Base-by-base conservation (phyloP, 2,329 filamentous ascomycete genomes). In the Alternaria brassicicola region DNA sequence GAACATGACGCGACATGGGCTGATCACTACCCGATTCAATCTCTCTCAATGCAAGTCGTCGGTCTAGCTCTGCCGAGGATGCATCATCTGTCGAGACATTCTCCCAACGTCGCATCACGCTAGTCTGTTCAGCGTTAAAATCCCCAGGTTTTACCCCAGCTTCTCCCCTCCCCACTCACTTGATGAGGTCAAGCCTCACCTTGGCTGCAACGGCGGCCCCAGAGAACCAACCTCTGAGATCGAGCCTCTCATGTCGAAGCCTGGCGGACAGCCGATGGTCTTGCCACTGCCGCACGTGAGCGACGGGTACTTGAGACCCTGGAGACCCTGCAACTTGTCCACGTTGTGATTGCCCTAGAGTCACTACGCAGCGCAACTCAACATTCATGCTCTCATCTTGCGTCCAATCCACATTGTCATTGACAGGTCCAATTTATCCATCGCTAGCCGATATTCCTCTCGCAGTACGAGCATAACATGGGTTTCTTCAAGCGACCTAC, bases 401-500 rank as follows among this genome's bases (percentile, higher is more conserved):
- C 36, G 12, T 50, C 17, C 17, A 13, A 23, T 26, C 4, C 15
- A 43, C 28, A 6, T 55, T 47, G n/a, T 36, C 21, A 58, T 19
- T 41, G 21, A 10, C 6, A 49, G 25, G n/a, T 26, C 12, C 13
- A 26, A 23, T 15, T 28, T 17, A 28, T 23, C 19, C 12, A 41
- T 42, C 52, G 30, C 45, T 43, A 49, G 19, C n/a, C 50, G 28
- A 9, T 21, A 45, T 45, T 28, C n/a, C 47, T 39, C 39, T 25
- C 36, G 31, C 23, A 41, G 38, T 9, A 47, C 31, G 19, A 35
- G 23, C 31, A 28, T 33, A 67, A 12, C 7, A 76, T 76, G 73
- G 65, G 60, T 3, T 71, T 76, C 53, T 74, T 76, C 58, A 69
- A 71, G 55, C 70, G 54, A 49, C 65, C 67, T 17, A 67, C 63